Conservation (phyloP, 140 eudicot genomes). For the Cichorium intybus region DNA sequence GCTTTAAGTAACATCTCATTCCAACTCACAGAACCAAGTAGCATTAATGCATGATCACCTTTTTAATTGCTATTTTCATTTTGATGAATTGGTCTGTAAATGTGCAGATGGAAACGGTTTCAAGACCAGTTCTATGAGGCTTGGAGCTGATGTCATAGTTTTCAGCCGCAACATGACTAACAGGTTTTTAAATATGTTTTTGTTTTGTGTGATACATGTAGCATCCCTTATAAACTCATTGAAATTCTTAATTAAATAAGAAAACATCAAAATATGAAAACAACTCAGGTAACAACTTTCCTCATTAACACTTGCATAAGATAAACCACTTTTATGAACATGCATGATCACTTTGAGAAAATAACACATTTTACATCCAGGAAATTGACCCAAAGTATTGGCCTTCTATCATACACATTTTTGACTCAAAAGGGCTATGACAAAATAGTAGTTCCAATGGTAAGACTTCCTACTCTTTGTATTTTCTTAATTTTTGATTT, state of each 20-base stretch:
- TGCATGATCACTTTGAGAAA: no score
- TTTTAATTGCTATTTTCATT: background rate
- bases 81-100: constrained; percentile 23
- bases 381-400: constrained; percentile 70
- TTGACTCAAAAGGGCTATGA: constrained; percentile 61
- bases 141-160: constrained; percentile 93
- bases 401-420: constrained; percentile 86
- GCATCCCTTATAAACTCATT: no score
- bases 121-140: constrained; percentile 97
- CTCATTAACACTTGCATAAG: no score
- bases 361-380: constrained; percentile 54
- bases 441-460: constrained; percentile 95
- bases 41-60: no score
- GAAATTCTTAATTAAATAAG: no score
- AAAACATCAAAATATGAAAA: no score
- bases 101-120: constrained; percentile 98
- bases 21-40: no score
- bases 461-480: constrained; percentile 34
- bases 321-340: no score
- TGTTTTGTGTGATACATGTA: no score
- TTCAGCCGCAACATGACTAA: constrained; percentile 59
- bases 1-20: no score
- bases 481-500: background rate
- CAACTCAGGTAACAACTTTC: no score
- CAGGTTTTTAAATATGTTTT: constrained; percentile 39